phyloP scores from a whole-genome alignment of 768 basidiomycete species.

The Termitomyces sp. region DNA sequence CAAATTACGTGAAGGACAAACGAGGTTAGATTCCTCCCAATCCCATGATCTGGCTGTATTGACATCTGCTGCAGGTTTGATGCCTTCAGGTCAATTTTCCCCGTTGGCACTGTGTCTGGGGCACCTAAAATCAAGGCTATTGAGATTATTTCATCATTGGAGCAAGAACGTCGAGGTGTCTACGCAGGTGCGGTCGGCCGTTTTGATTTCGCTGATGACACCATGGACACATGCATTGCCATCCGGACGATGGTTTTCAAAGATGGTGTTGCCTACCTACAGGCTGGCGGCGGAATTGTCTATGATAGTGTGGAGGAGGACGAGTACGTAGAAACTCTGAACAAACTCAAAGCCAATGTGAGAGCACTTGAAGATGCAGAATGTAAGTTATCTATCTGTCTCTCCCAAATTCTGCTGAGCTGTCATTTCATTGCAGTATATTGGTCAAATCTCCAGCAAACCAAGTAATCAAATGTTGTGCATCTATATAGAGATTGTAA shows the following conservation, averaged over 20 bases:
- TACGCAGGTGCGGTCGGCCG: conserved; percentile 98
- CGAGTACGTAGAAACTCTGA: conserved; percentile 94
- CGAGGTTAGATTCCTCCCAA: conserved; percentile 46
- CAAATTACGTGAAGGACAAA: conserved; percentile 70
- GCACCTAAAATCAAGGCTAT: conserved; percentile 99
- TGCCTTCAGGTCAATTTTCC: conserved; percentile 98
- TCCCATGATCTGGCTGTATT: neutral
- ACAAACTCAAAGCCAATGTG: conserved; percentile 88
- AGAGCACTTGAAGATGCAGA: conserved; percentile 85
- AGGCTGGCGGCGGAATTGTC: conserved; percentile 97
- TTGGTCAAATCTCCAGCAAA: conserved; percentile 64
- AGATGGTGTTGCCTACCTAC: conserved; percentile 84
- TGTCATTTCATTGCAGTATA: conserved; percentile 40
- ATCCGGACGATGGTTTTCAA: conserved; percentile 98
- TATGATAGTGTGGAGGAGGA: conserved; percentile 96
- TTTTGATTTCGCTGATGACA: conserved; percentile 91
- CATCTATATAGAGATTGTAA: conserved; percentile 8
- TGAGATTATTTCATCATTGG: conserved; percentile 82
- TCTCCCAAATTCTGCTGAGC: conserved; percentile 13
- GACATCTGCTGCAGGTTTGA: conserved; percentile 63
- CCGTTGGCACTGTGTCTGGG: conserved; percentile 96
- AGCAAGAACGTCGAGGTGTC: conserved; percentile 85
- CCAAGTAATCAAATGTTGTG: conserved; percentile 17
- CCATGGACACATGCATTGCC: conserved; percentile 98
- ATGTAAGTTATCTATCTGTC: conserved; percentile 36